Base-by-base conservation (phyloP, 2,329 filamentous ascomycete genomes). In the Trichoderma atrobrunneum region DNA sequence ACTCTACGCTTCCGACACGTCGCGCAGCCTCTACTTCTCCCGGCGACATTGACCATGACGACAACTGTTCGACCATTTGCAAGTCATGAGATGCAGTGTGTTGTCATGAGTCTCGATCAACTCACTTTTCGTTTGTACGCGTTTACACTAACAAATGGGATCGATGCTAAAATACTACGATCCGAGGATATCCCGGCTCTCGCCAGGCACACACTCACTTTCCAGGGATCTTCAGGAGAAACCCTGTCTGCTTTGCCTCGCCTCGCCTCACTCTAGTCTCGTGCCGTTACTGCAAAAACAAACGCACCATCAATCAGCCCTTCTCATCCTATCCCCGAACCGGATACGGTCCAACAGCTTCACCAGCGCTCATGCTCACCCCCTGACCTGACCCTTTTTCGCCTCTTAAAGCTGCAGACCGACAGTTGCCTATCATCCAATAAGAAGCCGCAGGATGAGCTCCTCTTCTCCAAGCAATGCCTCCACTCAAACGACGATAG, bases 11-110 rank as follows among this genome's bases (percentile, higher is more conserved):
- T 51, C 18, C 73, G 73, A 62, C 73, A 74, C 2, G 62, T 71
- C 30, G 70, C 73, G 51, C 73, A 74, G 21, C 73, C 73, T 71
- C 64, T 74, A 67, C 73, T 74, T 69, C 72, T 68, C 7, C 73
- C 73, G n/a, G 73, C 43, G 32, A 74, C 67, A 59, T 74, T 74
- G 24, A 74, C 73, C 73, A 74, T 74, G 60, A 10, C 24, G 30
- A 5, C 10, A 14, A 39, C 26, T 34, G 7, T 12, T 12, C 6
- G 67, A 39, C n/a, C 34, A 16, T 12, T 11, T 6, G 16, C 7
- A 26, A 12, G 16, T 28, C 59, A 70, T 39, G 30, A 56, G 59
- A 70, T 18, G 16, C 63, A 12, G 1, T n/a, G 7, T 7, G 54
- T 3, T 39, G n/a, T 16, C 16, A 28, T 26, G 8, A 26, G 7